Conservation (phyloP, 176 grass and related monocot genomes). For the Typha latifolia region DNA sequence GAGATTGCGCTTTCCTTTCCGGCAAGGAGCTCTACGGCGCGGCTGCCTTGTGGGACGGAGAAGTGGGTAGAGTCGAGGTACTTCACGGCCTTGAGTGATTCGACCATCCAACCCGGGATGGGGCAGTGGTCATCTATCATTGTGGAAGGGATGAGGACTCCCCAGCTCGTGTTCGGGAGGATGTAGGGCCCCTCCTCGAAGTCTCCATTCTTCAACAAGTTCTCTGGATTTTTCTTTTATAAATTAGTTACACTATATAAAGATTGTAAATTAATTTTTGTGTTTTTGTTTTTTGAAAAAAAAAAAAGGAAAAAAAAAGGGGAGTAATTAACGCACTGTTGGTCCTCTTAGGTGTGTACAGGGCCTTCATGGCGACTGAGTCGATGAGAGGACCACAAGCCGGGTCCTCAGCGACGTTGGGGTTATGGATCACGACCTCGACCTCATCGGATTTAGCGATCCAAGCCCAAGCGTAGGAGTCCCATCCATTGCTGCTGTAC, state of each 20-base stretch:
- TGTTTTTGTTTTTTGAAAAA: too few relatives aligned
- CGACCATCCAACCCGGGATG: conserved; percentile 79
- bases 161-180: conserved; percentile 65
- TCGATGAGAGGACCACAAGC: conserved; percentile 82
- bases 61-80: conserved; percentile 68
- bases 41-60: conserved; percentile 48
- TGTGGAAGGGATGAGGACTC: conserved; percentile 57
- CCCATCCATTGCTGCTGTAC: conserved; percentile 96
- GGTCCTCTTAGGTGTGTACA: conserved; percentile 42
- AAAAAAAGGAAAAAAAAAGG: too few relatives aligned
- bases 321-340: conserved; percentile 33
- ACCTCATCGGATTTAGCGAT: conserved; percentile 30
- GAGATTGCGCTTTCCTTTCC: conserved; percentile 67
- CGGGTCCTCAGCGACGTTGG: conserved; percentile 59
- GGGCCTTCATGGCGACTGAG: conserved; percentile 61
- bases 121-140: conserved; percentile 69
- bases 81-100: conserved; percentile 74
- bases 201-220: conserved; percentile 75
- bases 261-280: neutral
- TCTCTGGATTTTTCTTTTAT: conserved; percentile 29
- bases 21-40: conserved; percentile 75
- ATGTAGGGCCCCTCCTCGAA: conserved; percentile 92
- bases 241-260: neutral
- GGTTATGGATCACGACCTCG: conserved; percentile 72
- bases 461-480: conserved; percentile 88